Evolutionary conservation across 306 rosid species (phyloP), one percentile per base, ranked within the genome.

Genomic region (Corylus avellana): DNA sequence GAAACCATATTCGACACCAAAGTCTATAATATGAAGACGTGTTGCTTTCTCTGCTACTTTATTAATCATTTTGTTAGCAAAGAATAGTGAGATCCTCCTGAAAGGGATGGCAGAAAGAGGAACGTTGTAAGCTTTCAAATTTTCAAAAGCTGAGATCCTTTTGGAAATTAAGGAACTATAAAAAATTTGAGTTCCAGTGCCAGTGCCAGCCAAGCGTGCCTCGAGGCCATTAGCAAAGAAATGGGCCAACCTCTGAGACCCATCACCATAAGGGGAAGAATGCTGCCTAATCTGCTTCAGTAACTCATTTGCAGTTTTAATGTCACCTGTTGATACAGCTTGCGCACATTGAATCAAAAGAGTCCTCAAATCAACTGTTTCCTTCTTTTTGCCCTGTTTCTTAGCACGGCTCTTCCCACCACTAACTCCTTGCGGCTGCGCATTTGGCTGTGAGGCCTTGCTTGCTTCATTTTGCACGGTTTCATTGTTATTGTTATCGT

Each of bases 1-100:
- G 74, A 79, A 93, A 74, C 97, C 98, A 72, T 93, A 91, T 68
- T 79, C 82, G 53, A 93, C 85, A 11, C 98, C 98, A 59, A 93
- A 89, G 66, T 91, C 92, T 80, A 91, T 85, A 16, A 93, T 47
- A 79, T 93, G 98, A 59, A 90, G 67, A 16, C 79, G 72, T 22
- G 81, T 72, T 77, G 83, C 91, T 47, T 86, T 78, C 70, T 79
- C 58, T 47, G 89, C 84, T 62, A 68, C 79, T 17, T 81, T 86
- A 47, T 68, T 0, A 46, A 93, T 90, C 17, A 91, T 84, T 75
- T 42, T 5, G 80, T 76, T 80, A 5, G 92, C 44, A 37, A 85
- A 77, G 9, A 70, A 29, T 44, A 84, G 78, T 29, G 93, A 76
- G 85, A 90, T 51, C 77, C 78, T 77, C 74, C 74, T 89, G 88